Base-by-base conservation (phyloP, 2,329 filamentous ascomycete genomes). In the Nemania diffusa region DNA sequence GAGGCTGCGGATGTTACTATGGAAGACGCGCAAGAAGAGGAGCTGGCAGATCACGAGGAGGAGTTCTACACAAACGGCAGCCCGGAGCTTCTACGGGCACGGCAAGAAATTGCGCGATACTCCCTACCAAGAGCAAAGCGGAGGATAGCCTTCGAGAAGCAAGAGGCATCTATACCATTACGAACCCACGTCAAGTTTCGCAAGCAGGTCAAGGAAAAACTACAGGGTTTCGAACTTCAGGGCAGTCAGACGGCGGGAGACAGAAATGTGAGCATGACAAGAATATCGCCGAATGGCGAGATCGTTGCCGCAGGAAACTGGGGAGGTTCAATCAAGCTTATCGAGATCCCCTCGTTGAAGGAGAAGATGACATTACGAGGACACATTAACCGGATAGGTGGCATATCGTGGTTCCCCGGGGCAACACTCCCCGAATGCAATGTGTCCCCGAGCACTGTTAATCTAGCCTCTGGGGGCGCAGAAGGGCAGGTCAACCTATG, bases 61-160 rank as follows among this genome's bases (percentile, higher is more conserved):
- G 96, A 99, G 74, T 99, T 97, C 79, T 99, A 97, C 78, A 97
- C 95, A 0, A 87, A 92, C 73, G 96, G 96, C 2, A 88, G 90
- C 1, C 84, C 88, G 3, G 90, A 90, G 46, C 83, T 99, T 26
- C 81, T 97, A 4, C 84, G 91, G 57, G 92, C 93, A 1, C 87
- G 96, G 67, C 88, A 90, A 74, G 87, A 91, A 27, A 94, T 99
- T 68, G 93, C 94, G 6, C 85, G 87, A 52, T 98, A 91, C 79
- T 97, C 94, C 5, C 81, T 99, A 56, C 93, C 94, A 1, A 86
- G 93, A 63, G 92, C 96, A 57, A 93, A 92, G 77, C 87, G 87
- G 72, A 88, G 95, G 71, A 83, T 96, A 3, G 89, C 88, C 22
- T 91, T 91, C 72, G 93, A 97, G 77, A 92, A 91, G 75, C 84